These are phyloP conservation scores for Rehmannia glutinosa DNA, from an alignment of 257 asterid species.

Conservation along the genomic window DNA sequence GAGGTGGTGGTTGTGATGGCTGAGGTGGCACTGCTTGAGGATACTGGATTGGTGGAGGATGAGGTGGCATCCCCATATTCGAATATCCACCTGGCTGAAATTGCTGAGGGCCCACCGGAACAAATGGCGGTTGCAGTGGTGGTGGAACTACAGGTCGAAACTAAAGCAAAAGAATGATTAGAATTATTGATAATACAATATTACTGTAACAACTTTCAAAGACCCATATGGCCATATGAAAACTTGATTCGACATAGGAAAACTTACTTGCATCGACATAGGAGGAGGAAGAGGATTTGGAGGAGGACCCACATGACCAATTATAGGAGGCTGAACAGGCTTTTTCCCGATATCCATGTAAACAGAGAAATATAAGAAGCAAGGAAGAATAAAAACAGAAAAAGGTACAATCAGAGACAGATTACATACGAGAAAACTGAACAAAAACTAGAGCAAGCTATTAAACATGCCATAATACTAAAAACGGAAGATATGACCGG, in stretches of 20 bases:
- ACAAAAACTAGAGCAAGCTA: slow-evolving; percentile 3
- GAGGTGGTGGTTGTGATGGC: slow-evolving; percentile 36
- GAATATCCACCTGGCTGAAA: slow-evolving; percentile 63
- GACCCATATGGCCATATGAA: slow-evolving; percentile 4
- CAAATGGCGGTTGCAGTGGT: slow-evolving; percentile 58
- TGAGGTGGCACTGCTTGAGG: slow-evolving; percentile 55
- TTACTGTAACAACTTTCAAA: slow-evolving; percentile 12
- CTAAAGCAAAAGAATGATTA: slow-evolving; percentile 30
- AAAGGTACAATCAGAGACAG: not conserved
- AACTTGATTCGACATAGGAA: too few species aligned
- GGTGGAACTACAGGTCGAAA: slow-evolving; percentile 61
- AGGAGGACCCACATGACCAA: slow-evolving; percentile 55
- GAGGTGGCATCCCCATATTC: slow-evolving; percentile 60
- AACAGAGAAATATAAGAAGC: slow-evolving; percentile 16
- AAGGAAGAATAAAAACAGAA: slow-evolving; percentile 1
- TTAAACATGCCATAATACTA: not conserved
- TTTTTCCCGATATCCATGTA: slow-evolving; percentile 28
- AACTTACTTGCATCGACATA: slow-evolving; percentile 72
- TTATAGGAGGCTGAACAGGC: slow-evolving; percentile 63
- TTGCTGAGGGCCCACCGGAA: slow-evolving; percentile 58
- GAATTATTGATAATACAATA: not conserved
- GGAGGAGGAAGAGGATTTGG: slow-evolving; percentile 66
- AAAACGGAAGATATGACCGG: too few species aligned
- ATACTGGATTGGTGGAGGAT: slow-evolving; percentile 51
- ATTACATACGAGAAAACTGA: slow-evolving; percentile 8